Percentiles rank a stretch among this genome's conserved stretches.
phyloP scores from a whole-genome alignment of 768 basidiomycete species.

The Leccinum pellstonianum region DNA sequence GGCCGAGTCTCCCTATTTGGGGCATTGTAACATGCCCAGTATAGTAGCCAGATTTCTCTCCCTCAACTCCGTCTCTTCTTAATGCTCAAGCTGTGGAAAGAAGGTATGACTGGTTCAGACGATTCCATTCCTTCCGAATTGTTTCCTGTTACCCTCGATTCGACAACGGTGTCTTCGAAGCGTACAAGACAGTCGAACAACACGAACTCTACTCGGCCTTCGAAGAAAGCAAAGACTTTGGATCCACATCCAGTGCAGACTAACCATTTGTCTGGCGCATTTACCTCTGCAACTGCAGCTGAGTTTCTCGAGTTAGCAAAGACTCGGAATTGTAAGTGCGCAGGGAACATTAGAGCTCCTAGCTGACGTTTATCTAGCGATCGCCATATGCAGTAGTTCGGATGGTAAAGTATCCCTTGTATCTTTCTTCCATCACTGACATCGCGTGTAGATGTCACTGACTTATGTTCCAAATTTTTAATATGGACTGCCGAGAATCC shows the following conservation, averaged over 20 bases:
- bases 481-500: slow-evolving; percentile 13
- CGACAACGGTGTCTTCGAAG: slow-evolving; percentile 11
- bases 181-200: slow-evolving; percentile 10
- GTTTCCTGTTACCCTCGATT: slow-evolving; percentile 11
- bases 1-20: slow-evolving; percentile 6
- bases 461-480: slow-evolving; percentile 20
- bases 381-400: slow-evolving; percentile 16
- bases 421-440: slow-evolving; percentile 1
- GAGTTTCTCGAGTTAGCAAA: slow-evolving; percentile 21
- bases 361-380: slow-evolving; percentile 16
- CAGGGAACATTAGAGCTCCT: background rate
- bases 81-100: slow-evolving; percentile 28
- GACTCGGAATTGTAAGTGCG: slow-evolving; percentile 22
- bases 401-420: slow-evolving; percentile 15
- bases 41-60: background rate
- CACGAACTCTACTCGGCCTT: slow-evolving; percentile 1
- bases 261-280: background rate
- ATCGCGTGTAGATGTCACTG: slow-evolving; percentile 15
- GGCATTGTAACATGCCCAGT: background rate
- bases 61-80: too few relatives aligned
- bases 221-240: slow-evolving; percentile 13
- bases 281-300: slow-evolving; percentile 9
- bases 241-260: background rate
- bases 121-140: slow-evolving; percentile 22
- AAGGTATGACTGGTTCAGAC: slow-evolving; percentile 11